phyloP scores from a whole-genome alignment of 139 green algal genomes.

The Pleodorina starrii region DNA sequence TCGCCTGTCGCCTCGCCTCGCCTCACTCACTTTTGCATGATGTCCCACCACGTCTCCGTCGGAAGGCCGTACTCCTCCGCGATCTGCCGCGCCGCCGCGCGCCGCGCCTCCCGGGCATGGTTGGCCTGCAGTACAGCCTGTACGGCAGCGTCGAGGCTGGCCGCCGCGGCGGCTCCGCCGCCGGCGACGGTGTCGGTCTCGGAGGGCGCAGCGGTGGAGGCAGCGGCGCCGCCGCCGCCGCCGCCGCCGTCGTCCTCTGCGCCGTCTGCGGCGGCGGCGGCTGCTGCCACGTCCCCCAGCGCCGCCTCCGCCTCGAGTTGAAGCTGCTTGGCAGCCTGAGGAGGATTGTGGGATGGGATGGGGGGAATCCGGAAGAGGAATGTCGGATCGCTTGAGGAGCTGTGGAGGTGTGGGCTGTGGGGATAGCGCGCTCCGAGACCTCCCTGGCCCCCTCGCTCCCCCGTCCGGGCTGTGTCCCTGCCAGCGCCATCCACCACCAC shows the following conservation, averaged over 20 bases:
- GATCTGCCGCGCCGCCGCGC: constrained; percentile 8
- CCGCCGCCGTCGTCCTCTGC: not conserved
- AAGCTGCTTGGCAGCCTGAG: not conserved
- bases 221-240: not conserved
- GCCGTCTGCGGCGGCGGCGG: not conserved
- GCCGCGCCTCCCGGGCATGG: constrained; percentile 28
- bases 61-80: constrained; percentile 36
- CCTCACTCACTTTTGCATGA: constrained; percentile 46
- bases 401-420: too few species aligned
- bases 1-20: too few species aligned
- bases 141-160: not conserved
- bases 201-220: too few species aligned
- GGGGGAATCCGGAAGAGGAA: too few species aligned
- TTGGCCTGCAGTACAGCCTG: constrained; percentile 14
- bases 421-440: too few species aligned
- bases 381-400: too few species aligned
- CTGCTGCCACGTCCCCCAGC: not conserved
- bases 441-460: too few species aligned
- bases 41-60: constrained; percentile 48
- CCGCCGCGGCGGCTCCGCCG: not conserved
- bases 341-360: too few species aligned
- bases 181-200: too few species aligned
- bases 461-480: too few species aligned
- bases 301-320: constrained; percentile 1
- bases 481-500: too few species aligned